Evolutionary conservation across 2,329 filamentous ascomycete genomes (phyloP).

Genomic region (Calonectria crousiana): DNA sequence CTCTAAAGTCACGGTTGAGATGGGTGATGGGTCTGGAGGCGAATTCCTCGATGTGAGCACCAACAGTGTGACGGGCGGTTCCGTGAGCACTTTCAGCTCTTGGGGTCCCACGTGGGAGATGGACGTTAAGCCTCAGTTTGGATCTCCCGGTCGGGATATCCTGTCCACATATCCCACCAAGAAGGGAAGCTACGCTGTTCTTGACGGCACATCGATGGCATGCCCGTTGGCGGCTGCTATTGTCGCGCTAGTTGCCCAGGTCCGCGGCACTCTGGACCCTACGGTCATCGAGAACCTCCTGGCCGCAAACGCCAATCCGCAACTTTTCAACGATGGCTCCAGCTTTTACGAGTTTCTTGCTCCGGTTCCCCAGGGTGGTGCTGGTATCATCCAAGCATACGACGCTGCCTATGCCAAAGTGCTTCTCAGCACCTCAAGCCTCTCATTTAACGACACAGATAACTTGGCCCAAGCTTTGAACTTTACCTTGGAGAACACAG

Average conservation of each 20-base stretch:
- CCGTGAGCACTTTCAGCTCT: slow-evolving; percentile 64
- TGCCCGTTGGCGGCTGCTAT: slow-evolving; percentile 68
- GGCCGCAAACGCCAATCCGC: slow-evolving; percentile 62
- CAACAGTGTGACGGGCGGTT: slow-evolving; percentile 63
- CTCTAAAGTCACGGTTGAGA: slow-evolving; percentile 56
- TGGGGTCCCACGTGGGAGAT: slow-evolving; percentile 74
- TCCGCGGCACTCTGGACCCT: slow-evolving; percentile 64
- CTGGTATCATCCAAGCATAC: slow-evolving; percentile 70
- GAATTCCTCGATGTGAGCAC: slow-evolving; percentile 47
- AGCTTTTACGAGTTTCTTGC: slow-evolving; percentile 56
- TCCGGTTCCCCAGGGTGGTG: slow-evolving; percentile 71
- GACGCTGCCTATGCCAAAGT: slow-evolving; percentile 68
- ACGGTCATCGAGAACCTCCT: slow-evolving; percentile 62
- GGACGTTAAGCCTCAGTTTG: slow-evolving; percentile 67
- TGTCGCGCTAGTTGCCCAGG: slow-evolving; percentile 65
- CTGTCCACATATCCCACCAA: slow-evolving; percentile 66
- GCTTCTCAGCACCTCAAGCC: slow-evolving; percentile 65
- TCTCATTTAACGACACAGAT: slow-evolving; percentile 75
- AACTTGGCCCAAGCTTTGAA: slow-evolving; percentile 62
- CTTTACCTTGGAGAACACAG: slow-evolving; percentile 69
- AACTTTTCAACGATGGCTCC: slow-evolving; percentile 60
- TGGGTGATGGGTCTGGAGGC: slow-evolving; percentile 57
- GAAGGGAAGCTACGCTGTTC: slow-evolving; percentile 62
- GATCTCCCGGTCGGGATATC: slow-evolving; percentile 67
- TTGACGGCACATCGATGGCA: slow-evolving; percentile 72